Evolutionary conservation across 495 filamentous ascomycete genomes (phyloP), one percentile per base, ranked within the genome.

Genomic region (Penicillium robsamsonii): DNA sequence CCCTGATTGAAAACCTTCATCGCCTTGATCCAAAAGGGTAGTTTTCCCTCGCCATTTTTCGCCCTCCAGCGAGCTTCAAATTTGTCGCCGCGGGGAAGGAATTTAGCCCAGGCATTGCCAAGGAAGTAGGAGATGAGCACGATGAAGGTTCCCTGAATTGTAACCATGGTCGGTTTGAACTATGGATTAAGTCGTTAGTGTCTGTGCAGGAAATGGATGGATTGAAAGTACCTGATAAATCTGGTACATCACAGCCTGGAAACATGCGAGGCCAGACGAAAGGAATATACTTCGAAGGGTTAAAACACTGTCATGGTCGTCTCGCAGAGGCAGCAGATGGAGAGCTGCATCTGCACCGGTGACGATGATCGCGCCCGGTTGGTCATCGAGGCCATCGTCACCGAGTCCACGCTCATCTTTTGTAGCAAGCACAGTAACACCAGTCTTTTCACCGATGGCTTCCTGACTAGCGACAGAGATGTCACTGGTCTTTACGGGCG

Each of bases 171-270:
- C 0, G 69, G 69, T 68, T 71, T 71, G 45, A 68, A 71, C 69
- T 71, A 24, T 0, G 3, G 5, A 46, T 4, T 5, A 18, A 17
- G 42, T 3, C 11, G 35, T 60, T 42, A 58, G 55, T 37, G 15
- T 31, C 27, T 46, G 6, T 7, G 4, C 8, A 11, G 45, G 24
- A 31, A 50, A 50, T 55, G 25, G 17, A 33, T 30, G 18, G 11
- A 53, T 2, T 25, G 46, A 15, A 51, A 59, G 59, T 54, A 77
- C 74, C 13, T 47, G 50, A 58, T 80, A 80, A 27, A 80, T 78
- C 58, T 77, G 72, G 53, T 62, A 68, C 72, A 81, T 81, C 17
- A 77, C 71, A 18, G 77, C 74, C 48, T 77, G 74, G 60, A 81
- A 78, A 24, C 64, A 73, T 1, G 78, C 64, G 27, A 81, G 70